Base-by-base conservation (phyloP, 2,329 filamentous ascomycete genomes). In the Ophiognomonia clavigignenti-juglandacearum region DNA sequence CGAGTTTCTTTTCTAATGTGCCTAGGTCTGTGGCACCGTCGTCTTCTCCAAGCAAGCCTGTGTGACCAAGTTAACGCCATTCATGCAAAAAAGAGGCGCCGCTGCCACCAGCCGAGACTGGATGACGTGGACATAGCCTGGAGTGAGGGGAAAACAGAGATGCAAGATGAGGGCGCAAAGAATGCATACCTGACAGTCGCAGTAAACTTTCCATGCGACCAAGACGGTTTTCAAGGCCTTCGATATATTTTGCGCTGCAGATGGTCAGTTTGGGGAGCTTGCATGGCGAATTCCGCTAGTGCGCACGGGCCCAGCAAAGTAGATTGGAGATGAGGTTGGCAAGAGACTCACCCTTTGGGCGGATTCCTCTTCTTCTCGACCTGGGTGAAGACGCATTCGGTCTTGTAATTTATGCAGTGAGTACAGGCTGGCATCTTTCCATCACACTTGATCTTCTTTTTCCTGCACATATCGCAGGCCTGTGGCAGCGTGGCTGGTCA, bases 311-410 rank as follows among this genome's bases (percentile, higher is more conserved):
- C n/a, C n/a, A n/a, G n/a, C n/a, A n/a, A n/a, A n/a, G n/a, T n/a
- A n/a, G n/a, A 11, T 18, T 27, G 39, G 11, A 29, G 10, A 38
- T 31, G 29, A 31, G 9, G 11, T 6, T 14, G 29, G 34, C 7
- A 8, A 16, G 32, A n/a, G 24, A 65, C 78, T 56, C 77, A 95
- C 90, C 93, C 92, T 75, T 97, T 98, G 1, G 92, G 93, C 44
- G 93, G 92, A 65, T 87, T 93, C 50, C 93, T 81, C 77, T 98
- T 98, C 82, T 98, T 98, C 72, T 98, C 93, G 31, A 97, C 91
- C 64, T 96, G 90, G 1, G 93, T 97, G 63, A 97, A 97, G 57
- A 96, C 81, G 66, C 92, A 98, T 59, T 96, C 90, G 5, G 91
- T 96, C 75, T 96, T 96, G 74, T 96, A 96, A 66, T 96, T 97